Conservation (phyloP, 441 rosid species). For the Populus hybrid region DNA sequence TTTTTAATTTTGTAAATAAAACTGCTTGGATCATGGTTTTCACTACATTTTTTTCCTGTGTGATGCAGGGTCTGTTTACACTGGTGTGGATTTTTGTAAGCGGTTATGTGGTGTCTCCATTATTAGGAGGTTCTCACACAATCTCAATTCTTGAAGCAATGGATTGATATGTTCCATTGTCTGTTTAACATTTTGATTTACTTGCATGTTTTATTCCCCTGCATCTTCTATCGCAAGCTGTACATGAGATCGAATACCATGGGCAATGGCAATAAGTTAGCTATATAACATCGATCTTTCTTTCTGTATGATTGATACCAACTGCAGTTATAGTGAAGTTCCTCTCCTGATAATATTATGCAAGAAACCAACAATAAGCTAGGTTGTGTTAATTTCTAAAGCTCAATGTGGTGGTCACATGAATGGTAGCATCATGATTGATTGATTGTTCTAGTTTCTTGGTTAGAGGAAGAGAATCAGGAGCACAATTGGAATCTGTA, state of each 20-base stretch:
- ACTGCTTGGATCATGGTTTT: not conserved
- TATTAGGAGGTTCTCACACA: slow-evolving; percentile 69
- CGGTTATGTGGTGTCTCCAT: slow-evolving; percentile 94
- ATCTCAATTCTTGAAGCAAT: slow-evolving; percentile 18
- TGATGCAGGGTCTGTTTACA: slow-evolving; percentile 81
- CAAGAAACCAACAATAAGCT: not conserved
- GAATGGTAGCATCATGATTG: not conserved
- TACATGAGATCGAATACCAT: not conserved
- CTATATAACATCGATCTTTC: not conserved
- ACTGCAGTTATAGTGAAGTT: not conserved
- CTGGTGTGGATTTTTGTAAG: slow-evolving; percentile 97
- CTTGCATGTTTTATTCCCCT: not conserved
- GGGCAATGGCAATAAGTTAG: not conserved
- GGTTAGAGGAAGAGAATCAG: not conserved
- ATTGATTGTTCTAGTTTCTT: not conserved
- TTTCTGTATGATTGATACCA: not conserved
- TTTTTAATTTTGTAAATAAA: not conserved
- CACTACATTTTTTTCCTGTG: no score
- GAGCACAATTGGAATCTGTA: not conserved
- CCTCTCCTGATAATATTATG: not conserved
- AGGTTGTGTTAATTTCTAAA: not conserved
- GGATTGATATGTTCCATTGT: not conserved
- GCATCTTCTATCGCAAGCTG: not conserved
- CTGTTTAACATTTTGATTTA: not conserved
- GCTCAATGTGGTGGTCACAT: not conserved